phyloP scores from a whole-genome alignment of 768 basidiomycete species.

The Boletus vinaceobasis region DNA sequence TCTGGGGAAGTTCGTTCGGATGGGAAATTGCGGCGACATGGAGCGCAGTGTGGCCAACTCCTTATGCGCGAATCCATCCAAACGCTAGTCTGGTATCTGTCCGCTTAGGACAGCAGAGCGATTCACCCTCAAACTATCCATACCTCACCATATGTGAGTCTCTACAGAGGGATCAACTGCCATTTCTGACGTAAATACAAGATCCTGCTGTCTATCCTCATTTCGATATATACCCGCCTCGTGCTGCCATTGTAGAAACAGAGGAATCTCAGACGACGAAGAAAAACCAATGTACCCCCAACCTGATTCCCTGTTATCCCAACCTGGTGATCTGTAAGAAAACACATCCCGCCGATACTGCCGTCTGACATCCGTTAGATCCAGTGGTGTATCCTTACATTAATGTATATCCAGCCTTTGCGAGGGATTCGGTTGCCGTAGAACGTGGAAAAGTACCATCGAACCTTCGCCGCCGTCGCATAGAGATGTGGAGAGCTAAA shows the following conservation, averaged over 20 bases:
- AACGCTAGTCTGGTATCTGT: background rate
- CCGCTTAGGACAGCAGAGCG: slow-evolving; percentile 1
- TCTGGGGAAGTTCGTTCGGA: slow-evolving; percentile 29
- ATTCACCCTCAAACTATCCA: slow-evolving; percentile 21
- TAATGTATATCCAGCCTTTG: slow-evolving; percentile 16
- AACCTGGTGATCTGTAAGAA: slow-evolving; percentile 36
- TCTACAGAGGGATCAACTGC: background rate
- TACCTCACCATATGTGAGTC: slow-evolving; percentile 28
- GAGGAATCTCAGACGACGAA: background rate
- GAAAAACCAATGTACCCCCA: background rate
- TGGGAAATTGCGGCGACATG: slow-evolving; percentile 16
- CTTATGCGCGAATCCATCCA: background rate
- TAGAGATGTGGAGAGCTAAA: slow-evolving; percentile 16
- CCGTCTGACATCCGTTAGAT: slow-evolving; percentile 17
- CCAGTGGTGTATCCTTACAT: slow-evolving; percentile 22
- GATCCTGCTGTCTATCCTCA: slow-evolving; percentile 41
- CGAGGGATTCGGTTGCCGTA: background rate
- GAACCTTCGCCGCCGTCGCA: slow-evolving; percentile 9
- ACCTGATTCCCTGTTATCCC: slow-evolving; percentile 30
- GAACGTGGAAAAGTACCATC: slow-evolving; percentile 1
- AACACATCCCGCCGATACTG: background rate
- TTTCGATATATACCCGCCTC: slow-evolving; percentile 37
- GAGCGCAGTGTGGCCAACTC: slow-evolving; percentile 18
- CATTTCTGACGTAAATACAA: slow-evolving; percentile 26
- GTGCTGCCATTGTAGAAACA: background rate